These are phyloP conservation scores for Phaeophleospora eucalypticola DNA, from an alignment of 2,329 filamentous ascomycete genomes.

Conservation along the genomic window DNA sequence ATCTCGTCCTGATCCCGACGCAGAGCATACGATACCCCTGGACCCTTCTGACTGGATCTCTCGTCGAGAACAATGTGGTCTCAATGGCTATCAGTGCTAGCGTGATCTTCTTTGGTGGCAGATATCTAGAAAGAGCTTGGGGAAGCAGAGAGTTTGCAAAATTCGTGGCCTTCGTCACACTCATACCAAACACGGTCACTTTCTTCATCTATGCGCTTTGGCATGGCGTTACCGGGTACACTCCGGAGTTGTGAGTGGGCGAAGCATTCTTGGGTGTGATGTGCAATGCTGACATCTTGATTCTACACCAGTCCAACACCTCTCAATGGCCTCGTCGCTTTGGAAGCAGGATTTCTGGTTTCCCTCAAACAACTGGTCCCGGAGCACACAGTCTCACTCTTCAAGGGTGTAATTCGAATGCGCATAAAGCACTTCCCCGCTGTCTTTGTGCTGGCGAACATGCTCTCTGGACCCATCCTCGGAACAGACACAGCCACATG, in stretches of 20 bases:
- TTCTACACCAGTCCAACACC: constrained; percentile 57
- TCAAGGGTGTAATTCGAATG: constrained; percentile 81
- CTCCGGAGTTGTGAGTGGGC: constrained; percentile 61
- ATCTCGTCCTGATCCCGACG: constrained; percentile 80
- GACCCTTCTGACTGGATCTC: constrained; percentile 79
- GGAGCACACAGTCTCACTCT: constrained; percentile 92
- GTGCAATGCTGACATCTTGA: constrained; percentile 6
- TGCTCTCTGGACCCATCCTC: constrained; percentile 60
- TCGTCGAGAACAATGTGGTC: constrained; percentile 91
- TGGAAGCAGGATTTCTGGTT: constrained; percentile 91
- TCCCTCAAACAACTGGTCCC: constrained; percentile 97
- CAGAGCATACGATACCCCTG: constrained; percentile 84
- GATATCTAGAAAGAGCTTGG: constrained; percentile 95
- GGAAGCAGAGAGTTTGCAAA: constrained; percentile 87
- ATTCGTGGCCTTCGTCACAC: constrained; percentile 71
- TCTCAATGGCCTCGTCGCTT: constrained; percentile 80
- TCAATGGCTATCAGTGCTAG: constrained; percentile 72
- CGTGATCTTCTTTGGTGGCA: constrained; percentile 84
- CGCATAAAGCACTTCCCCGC: constrained; percentile 78
- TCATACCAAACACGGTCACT: constrained; percentile 75
- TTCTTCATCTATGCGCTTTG: constrained; percentile 71
- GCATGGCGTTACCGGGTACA: constrained; percentile 63
- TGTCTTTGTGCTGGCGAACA: constrained; percentile 69
- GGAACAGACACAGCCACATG: constrained; percentile 74
- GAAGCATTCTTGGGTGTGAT: background rate